These are phyloP conservation scores for Nicotiana undulata DNA, from an alignment of 257 asterid species.

Conservation along the genomic window DNA sequence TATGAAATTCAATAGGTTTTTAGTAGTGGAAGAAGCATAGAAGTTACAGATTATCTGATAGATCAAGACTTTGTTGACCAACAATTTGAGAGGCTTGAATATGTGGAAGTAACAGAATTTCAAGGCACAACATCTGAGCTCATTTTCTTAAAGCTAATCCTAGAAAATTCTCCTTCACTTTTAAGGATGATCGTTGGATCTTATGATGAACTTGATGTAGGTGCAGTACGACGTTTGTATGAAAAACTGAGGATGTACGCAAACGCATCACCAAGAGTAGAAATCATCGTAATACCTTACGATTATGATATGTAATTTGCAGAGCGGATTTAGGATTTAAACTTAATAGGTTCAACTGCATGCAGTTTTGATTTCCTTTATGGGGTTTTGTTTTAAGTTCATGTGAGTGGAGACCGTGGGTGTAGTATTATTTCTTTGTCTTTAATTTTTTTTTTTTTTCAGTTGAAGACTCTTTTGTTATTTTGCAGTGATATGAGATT, in stretches of 20 bases:
- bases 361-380: not conserved
- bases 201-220: not conserved
- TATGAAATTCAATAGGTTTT: not conserved
- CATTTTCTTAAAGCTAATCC: not conserved
- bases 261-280: not conserved
- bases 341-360: not conserved
- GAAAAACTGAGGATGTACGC: not conserved
- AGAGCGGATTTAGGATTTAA: not conserved
- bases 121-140: not conserved
- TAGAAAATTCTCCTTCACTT: not conserved
- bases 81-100: not conserved
- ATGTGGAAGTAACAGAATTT: not conserved
- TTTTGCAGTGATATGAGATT: not conserved
- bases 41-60: not conserved
- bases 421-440: not conserved
- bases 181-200: not conserved
- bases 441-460: not conserved
- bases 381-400: too few relatives aligned
- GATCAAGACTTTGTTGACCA: not conserved
- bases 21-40: not conserved
- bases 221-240: not conserved
- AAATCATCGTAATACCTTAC: not conserved
- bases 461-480: not conserved
- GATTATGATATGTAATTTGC: not conserved
- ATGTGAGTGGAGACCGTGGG: not conserved